Evolutionary conservation across 2,329 filamentous ascomycete species (phyloP).

Genomic region (Calonectria pauciramosa): DNA sequence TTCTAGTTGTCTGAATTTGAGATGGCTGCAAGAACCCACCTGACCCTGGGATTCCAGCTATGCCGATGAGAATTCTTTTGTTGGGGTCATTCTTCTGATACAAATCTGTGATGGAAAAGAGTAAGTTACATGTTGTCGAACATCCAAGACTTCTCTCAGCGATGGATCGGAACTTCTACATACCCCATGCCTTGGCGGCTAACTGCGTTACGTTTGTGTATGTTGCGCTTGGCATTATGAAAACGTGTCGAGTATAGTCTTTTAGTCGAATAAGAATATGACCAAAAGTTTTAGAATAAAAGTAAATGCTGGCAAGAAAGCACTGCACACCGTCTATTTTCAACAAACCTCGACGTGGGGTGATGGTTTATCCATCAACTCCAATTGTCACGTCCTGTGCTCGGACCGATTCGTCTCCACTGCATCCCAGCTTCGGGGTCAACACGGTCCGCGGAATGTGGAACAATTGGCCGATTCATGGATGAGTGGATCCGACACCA

Average conservation of each 20-base stretch:
- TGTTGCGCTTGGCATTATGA: neutral
- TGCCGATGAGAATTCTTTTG: neutral
- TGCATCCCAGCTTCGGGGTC: neutral
- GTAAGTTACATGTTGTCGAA: neutral
- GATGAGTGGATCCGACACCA: neutral
- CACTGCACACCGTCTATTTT: neutral
- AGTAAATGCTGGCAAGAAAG: neutral
- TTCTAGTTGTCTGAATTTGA: neutral
- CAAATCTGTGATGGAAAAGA: neutral
- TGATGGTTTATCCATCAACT: neutral
- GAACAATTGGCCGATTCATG: neutral
- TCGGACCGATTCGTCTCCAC: neutral
- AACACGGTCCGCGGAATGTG: neutral
- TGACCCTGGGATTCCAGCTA: constrained; percentile 7
- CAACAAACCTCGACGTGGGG: neutral
- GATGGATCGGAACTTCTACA: neutral
- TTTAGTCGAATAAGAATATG: neutral
- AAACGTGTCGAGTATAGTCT: neutral
- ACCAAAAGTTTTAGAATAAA: neutral
- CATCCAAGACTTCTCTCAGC: neutral
- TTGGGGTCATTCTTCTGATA: neutral
- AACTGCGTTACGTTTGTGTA: neutral
- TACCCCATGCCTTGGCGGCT: neutral
- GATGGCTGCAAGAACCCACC: neutral
- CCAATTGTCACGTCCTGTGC: too few species aligned